Base-by-base conservation (phyloP, 805 yeast genomes). In the Kazachstania martiniae region DNA sequence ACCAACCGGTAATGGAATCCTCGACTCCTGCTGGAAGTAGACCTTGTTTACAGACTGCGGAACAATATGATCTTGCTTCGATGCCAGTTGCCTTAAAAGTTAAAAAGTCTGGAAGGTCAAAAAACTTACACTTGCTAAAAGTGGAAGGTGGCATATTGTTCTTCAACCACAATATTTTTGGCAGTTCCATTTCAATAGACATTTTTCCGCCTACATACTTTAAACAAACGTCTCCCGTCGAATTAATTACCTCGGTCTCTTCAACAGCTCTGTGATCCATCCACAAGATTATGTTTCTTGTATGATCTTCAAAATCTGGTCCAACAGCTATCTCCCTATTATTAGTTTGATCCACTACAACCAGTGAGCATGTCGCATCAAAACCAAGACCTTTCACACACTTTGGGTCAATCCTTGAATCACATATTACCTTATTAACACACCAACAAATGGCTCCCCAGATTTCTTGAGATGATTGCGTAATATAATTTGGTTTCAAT, bases 141-240 rank as follows among this genome's bases (percentile, higher is more conserved):
- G 60, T 58, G 12, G 65, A 72, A 21, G 62, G 61, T 4, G 93
- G 82, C 64, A 86, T 61, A 58, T 91, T 68, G 56, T 81, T 77
- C 56, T 89, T 89, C 51, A 91, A 69, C 98, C 98, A 91, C 62
- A 83, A 82, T 62, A 85, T 86, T 61, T 91, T 91, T 39, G 98
- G 98, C 43, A 91, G 68, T 54, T 91, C 97, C 97, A 91, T 91
- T 59, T 89, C 98, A 49, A 91, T 81, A 31, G 96, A 86, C 96
- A 91, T 89, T 47, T 77, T 78, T 13, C 97, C 97, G 37, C 98
- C 98, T 13, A 91, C 97, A 54, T 84, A 91, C 54, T 83, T 80
- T 49, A 91, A 67, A 36, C 83, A 74, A 49, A 72, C 74, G 51
- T 85, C 93, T 22, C 70, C 69, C 0, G 95, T 80, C 26, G 77